Percentiles rank a stretch among this genome's conserved stretches.
Evolutionary conservation across 139 green algal genomes (phyloP).

Genomic region (Pycnococcus provasolii): DNA sequence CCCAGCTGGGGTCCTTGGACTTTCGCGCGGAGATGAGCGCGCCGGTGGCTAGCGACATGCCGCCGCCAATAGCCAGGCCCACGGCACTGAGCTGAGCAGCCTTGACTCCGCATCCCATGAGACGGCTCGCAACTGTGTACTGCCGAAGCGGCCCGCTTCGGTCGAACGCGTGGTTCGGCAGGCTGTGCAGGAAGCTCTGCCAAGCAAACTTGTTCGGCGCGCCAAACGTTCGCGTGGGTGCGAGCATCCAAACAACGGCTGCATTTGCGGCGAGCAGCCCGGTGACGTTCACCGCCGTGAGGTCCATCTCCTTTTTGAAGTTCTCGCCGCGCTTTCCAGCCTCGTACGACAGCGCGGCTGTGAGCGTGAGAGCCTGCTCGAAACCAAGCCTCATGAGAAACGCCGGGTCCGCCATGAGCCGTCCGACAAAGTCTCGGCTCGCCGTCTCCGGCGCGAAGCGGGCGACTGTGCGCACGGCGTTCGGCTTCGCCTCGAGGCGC

Average conservation of each 20-base stretch:
- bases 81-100: slow-evolving; percentile 75
- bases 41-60: slow-evolving; percentile 27
- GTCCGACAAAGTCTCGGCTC: slow-evolving; percentile 76
- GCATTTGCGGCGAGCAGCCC: slow-evolving; percentile 65
- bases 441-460: slow-evolving; percentile 44
- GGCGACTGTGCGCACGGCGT: slow-evolving; percentile 66
- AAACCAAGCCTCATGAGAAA: slow-evolving; percentile 87
- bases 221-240: slow-evolving; percentile 67
- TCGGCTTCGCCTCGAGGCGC: slow-evolving; percentile 79
- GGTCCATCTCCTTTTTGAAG: slow-evolving; percentile 73
- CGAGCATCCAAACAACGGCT: slow-evolving; percentile 71
- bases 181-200: slow-evolving; percentile 56
- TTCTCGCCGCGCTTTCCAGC: slow-evolving; percentile 46
- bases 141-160: slow-evolving; percentile 58
- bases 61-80: slow-evolving; percentile 46
- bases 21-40: slow-evolving; percentile 38
- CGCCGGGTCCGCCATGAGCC: slow-evolving; percentile 89
- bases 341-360: slow-evolving; percentile 63
- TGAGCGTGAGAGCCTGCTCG: slow-evolving; percentile 70
- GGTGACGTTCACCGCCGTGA: slow-evolving; percentile 74
- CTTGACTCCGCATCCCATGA: slow-evolving; percentile 63
- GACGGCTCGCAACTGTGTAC: slow-evolving; percentile 54
- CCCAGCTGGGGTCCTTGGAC: slow-evolving; percentile 25
- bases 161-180: slow-evolving; percentile 78
- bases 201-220: slow-evolving; percentile 61